Base-by-base conservation (phyloP, 2,329 filamentous ascomycete species). In the Trichoderma semiorbis region DNA sequence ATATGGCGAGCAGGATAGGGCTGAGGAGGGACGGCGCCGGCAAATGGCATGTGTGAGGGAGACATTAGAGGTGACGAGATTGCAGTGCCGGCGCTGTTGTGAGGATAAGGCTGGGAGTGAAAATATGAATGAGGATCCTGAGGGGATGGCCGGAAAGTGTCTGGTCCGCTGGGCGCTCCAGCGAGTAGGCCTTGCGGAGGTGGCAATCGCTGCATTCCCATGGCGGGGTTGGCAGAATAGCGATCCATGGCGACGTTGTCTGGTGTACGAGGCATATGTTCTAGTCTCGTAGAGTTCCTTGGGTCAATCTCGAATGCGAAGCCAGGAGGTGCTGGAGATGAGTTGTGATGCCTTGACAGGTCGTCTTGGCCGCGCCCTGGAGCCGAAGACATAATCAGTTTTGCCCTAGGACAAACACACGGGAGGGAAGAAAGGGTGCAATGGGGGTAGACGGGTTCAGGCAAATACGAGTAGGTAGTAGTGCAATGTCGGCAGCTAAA, bases 201-300 rank as follows among this genome's bases (percentile, higher is more conserved):
- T 57, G 68, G 68, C 68, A 70, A 57, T 70, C 68, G 68, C 24
- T 70, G 68, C 47, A 34, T 26, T 53, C 61, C 79, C 60, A 28
- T 66, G 68, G 32, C 62, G 62, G 55, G 69, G 73, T 61, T 69
- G 71, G 70, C 68, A 67, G 62, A 55, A 21, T 75, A 74, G 57
- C 73, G 72, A 68, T 76, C 75, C 43, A 75, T 66, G 43, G 62
- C 69, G 76, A 75, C 75, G 62, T 75, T 58, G 60, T 75, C 74
- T 71, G 75, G 76, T 57, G 74, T 74, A 30, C 62, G 75, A 60
- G 77, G 73, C 75, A 79, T 78, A 69, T 74, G 71, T 71, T 76
- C 75, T 11, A 72, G 30, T 16, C 57, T 64, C 60, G 63, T 72
- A 53, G 73, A 66, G 32, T 71, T 73, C 47, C 72, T 71, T 55